A percentile compares a stretch with the other conserved stretches of the same genome.
These are phyloP conservation scores for Paramecium biaurelia DNA, from an alignment of 73 alveolate species.

Conservation along the genomic window DNA sequence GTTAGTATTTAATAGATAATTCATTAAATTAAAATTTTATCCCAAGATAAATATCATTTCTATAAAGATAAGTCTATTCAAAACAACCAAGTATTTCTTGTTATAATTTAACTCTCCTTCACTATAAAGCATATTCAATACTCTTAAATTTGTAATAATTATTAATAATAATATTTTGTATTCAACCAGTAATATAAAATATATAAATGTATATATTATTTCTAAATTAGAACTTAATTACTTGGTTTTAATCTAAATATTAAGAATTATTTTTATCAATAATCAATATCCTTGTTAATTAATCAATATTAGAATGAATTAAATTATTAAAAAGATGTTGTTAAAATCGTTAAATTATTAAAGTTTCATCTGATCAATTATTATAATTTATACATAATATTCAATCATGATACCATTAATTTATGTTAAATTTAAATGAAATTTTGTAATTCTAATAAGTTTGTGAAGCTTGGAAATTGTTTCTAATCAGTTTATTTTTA, in stretches of 20 bases:
- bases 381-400: not conserved
- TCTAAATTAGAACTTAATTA: not conserved
- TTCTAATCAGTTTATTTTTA: not conserved
- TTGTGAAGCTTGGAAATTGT: not conserved
- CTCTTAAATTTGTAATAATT: not conserved
- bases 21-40: not conserved
- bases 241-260: not conserved
- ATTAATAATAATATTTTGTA: not conserved
- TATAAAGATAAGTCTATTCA: not conserved
- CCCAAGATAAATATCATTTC: not conserved
- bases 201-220: not conserved
- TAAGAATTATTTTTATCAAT: not conserved
- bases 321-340: not conserved
- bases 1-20: not conserved
- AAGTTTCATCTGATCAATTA: not conserved
- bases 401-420: not conserved
- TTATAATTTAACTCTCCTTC: not conserved
- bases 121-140: not conserved
- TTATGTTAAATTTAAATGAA: not conserved
- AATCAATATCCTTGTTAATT: not conserved
- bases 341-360: not conserved
- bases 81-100: not conserved
- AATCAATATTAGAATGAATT: not conserved
- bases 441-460: not conserved
- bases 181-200: not conserved